Percentiles rank a stretch among this genome's conserved stretches.
These are phyloP conservation scores for Amanita inopinata DNA, from an alignment of 768 basidiomycete species.

Conservation along the genomic window DNA sequence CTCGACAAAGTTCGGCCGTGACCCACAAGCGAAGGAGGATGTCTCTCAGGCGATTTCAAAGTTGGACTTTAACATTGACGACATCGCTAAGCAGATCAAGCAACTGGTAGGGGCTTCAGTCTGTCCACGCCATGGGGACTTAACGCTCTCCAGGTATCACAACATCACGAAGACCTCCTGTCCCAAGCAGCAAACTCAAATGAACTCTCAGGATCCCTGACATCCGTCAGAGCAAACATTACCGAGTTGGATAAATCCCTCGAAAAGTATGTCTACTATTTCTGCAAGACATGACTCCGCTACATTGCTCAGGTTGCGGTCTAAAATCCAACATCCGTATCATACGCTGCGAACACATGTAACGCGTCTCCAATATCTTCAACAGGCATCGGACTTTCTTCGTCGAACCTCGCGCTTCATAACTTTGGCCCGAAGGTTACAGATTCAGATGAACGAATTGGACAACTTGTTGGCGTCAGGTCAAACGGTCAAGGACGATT, in stretches of 20 bases:
- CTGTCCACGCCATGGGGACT: constrained; percentile 5
- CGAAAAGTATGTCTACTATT: constrained; percentile 47
- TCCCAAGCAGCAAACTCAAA: constrained; percentile 70
- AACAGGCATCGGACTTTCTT: constrained; percentile 76
- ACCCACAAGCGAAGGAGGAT: constrained; percentile 67
- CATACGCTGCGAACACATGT: constrained; percentile 65
- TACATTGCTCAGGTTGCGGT: constrained; percentile 43
- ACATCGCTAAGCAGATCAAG: constrained; percentile 86
- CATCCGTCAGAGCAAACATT: constrained; percentile 58
- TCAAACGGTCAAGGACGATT: constrained; percentile 9
- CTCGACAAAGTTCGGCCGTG: constrained; percentile 27
- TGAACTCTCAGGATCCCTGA: constrained; percentile 60
- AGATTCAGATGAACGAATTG: constrained; percentile 78
- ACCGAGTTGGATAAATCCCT: constrained; percentile 67
- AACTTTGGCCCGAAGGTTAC: constrained; percentile 70
- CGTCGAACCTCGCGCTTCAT: constrained; percentile 81
- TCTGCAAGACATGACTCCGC: constrained; percentile 4
- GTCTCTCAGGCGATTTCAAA: constrained; percentile 85
- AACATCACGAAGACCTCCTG: constrained; percentile 76
- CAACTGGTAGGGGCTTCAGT: constrained; percentile 48
- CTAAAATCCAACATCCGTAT: constrained; percentile 82
- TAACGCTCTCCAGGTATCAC: constrained; percentile 48
- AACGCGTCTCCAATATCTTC: constrained; percentile 63
- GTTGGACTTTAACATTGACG: constrained; percentile 81
- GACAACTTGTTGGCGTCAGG: constrained; percentile 15